These are phyloP conservation scores for Kickxella alabastrina DNA, from an alignment of 192 early-diverging fungal genomes.

Conservation along the genomic window DNA sequence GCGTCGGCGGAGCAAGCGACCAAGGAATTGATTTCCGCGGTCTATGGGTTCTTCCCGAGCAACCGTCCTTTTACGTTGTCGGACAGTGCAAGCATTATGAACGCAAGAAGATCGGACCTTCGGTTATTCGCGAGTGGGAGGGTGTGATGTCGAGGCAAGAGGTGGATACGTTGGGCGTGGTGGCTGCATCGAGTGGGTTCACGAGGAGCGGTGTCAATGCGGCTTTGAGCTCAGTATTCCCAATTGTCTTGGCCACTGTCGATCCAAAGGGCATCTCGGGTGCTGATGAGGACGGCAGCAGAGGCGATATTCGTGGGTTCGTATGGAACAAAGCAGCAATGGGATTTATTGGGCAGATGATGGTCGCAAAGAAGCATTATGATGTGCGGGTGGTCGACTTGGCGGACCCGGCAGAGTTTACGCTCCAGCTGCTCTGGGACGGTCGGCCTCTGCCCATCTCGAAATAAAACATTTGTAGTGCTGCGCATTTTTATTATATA, in stretches of 20 bases:
- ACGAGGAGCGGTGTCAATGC: slow-evolving; percentile 23
- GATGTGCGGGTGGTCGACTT: slow-evolving; percentile 24
- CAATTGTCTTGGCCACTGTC: slow-evolving; percentile 35
- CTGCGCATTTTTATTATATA: too few species aligned
- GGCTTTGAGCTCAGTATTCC: slow-evolving; percentile 34
- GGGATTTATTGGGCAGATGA: slow-evolving; percentile 31
- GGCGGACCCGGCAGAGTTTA: slow-evolving; percentile 25
- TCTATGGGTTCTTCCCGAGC: slow-evolving; percentile 22
- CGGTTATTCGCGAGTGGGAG: slow-evolving; percentile 47
- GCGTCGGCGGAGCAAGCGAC: slow-evolving; percentile 39
- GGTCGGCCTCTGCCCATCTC: slow-evolving; percentile 18
- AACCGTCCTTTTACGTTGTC: slow-evolving; percentile 24
- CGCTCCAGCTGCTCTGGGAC: slow-evolving; percentile 46
- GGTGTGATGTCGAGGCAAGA: slow-evolving; percentile 48
- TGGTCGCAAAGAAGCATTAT: slow-evolving; percentile 40
- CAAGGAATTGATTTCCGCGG: slow-evolving; percentile 39
- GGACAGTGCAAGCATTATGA: slow-evolving; percentile 50
- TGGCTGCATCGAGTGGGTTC: slow-evolving; percentile 37
- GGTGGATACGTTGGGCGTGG: slow-evolving; percentile 26
- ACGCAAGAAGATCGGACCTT: slow-evolving; percentile 41
- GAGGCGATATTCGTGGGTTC: slow-evolving; percentile 27
- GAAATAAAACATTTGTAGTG: background rate
- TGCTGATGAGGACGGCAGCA: background rate
- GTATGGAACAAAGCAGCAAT: slow-evolving; percentile 44
- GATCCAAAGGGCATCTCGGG: slow-evolving; percentile 1